phyloP scores from a whole-genome alignment of 768 basidiomycete genomes.

The Auricularia sp. region DNA sequence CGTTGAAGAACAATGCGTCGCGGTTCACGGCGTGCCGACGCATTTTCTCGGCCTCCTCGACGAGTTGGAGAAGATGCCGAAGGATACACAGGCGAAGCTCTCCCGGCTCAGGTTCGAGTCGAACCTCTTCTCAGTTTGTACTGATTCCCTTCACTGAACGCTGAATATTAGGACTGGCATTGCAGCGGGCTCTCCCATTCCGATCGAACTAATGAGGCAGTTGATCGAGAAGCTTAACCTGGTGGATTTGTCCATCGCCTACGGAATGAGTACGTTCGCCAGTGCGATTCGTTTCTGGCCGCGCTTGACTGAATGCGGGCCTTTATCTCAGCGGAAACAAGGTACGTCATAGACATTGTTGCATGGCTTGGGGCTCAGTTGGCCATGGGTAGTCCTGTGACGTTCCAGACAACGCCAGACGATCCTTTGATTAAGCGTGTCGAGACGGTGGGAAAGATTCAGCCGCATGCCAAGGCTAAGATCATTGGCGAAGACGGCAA shows the following conservation, averaged over 20 bases:
- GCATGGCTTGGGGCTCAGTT: background rate
- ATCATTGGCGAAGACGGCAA: conserved; percentile 49
- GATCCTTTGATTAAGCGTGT: conserved; percentile 67
- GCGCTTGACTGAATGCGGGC: no score
- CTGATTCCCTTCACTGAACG: background rate
- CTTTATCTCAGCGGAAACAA: conserved; percentile 52
- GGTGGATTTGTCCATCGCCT: conserved; percentile 63
- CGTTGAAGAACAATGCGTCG: conserved; percentile 54
- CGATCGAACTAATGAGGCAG: conserved; percentile 68
- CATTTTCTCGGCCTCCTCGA: conserved; percentile 69
- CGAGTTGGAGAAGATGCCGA: conserved; percentile 46
- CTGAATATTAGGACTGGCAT: conserved; percentile 55
- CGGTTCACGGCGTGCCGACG: conserved; percentile 77
- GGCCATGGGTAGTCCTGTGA: conserved; percentile 48
- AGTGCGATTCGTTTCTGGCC: background rate
- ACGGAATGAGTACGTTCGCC: conserved; percentile 70
- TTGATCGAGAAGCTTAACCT: conserved; percentile 61
- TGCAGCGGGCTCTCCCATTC: conserved; percentile 69
- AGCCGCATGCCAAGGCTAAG: conserved; percentile 72
- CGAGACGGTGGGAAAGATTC: conserved; percentile 71
- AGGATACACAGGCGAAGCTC: conserved; percentile 39
- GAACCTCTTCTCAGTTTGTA: background rate
- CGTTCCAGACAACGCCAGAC: conserved; percentile 65
- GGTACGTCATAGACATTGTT: conserved; percentile 22
- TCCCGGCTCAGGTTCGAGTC: conserved; percentile 42